phyloP scores from a whole-genome alignment of 2,329 filamentous ascomycete genomes.

The Ceratocystis smalleyi region DNA sequence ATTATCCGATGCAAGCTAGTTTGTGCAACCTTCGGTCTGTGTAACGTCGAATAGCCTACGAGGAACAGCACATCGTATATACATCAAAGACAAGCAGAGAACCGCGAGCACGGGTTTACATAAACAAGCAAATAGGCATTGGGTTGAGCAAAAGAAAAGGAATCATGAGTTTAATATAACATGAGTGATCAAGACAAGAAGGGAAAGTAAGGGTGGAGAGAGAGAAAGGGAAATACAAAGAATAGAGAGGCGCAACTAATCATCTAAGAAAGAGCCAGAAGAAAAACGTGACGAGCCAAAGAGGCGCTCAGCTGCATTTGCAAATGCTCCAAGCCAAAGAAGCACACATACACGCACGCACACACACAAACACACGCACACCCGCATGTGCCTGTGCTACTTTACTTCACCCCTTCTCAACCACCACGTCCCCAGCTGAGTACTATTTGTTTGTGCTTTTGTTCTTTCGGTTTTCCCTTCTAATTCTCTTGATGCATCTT shows the following conservation, averaged over 20 bases:
- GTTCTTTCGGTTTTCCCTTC: background rate
- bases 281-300: background rate
- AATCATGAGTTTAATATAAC: conserved; percentile 2
- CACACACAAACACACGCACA: too few relatives aligned
- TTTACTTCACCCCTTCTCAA: background rate
- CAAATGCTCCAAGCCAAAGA: background rate
- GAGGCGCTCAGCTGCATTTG: background rate
- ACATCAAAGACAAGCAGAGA: too few relatives aligned
- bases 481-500: conserved; percentile 13
- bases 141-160: background rate
- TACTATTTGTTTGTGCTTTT: background rate
- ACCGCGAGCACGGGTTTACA: background rate
- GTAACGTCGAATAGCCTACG: too few relatives aligned
- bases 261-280: background rate
- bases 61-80: too few relatives aligned
- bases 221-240: background rate
- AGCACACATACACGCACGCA: background rate
- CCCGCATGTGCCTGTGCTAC: background rate
- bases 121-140: background rate
- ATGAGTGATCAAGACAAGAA: conserved; percentile 4
- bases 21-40: too few relatives aligned
- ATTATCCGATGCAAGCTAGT: too few relatives aligned
- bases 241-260: conserved; percentile 2
- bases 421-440: background rate
- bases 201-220: background rate